Evolutionary conservation across 257 asterid species (phyloP).

Genomic region (Penstemon barbatus): DNA sequence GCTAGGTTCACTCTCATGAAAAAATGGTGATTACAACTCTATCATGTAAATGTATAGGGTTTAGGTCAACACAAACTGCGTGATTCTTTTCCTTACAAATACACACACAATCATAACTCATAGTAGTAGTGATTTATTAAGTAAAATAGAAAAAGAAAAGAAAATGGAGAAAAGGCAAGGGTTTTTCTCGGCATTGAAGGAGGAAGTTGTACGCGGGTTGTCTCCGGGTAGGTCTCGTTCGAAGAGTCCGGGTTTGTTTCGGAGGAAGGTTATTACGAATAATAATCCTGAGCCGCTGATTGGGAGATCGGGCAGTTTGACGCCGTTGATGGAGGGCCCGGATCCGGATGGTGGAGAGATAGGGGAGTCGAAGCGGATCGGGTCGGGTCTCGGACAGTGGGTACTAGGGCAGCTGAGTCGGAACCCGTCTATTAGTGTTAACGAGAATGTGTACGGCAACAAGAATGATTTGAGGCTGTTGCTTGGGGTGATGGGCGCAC

Average conservation of each 20-base stretch:
- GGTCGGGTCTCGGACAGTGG: conserved; percentile 72
- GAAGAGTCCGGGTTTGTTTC: conserved; percentile 66
- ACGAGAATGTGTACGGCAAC: conserved; percentile 37
- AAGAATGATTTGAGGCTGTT: conserved; percentile 78
- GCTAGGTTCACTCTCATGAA: conserved; percentile 2
- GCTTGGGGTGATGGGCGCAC: conserved; percentile 97
- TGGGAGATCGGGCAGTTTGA: conserved; percentile 71
- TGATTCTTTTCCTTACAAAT: background rate
- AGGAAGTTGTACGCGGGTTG: conserved; percentile 82
- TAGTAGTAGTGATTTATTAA: conserved; percentile 1
- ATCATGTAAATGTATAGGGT: conserved; percentile 22
- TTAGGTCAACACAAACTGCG: conserved; percentile 13
- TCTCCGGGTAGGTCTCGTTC: conserved; percentile 85
- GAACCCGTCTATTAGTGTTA: conserved; percentile 56
- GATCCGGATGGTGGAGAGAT: conserved; percentile 62
- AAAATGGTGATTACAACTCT: conserved; percentile 7
- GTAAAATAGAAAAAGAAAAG: conserved; percentile 1
- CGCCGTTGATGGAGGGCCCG: conserved; percentile 84
- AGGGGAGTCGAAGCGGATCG: conserved; percentile 62
- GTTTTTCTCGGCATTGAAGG: conserved; percentile 81
- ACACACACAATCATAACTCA: background rate
- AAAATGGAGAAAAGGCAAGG: conserved; percentile 87
- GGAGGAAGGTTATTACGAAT: conserved; percentile 50
- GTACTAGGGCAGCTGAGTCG: conserved; percentile 66
- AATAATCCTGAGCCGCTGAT: conserved; percentile 38